Base-by-base conservation (phyloP, 148 eudicot genomes). In the Vaccinium vitisidaea region DNA sequence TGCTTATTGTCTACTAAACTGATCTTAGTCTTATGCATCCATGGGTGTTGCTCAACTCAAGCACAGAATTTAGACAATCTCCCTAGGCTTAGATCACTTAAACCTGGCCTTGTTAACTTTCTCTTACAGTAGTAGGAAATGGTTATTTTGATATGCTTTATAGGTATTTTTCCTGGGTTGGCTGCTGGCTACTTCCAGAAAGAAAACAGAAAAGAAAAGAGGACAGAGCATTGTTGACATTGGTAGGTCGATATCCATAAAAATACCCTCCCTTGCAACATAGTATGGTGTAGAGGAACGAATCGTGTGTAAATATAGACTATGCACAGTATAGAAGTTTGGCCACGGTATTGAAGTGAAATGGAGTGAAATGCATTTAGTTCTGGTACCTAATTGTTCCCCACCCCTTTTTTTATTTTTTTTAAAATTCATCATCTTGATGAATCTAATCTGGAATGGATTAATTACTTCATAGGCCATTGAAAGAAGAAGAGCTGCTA, bases 401-500 rank as follows among this genome's bases (percentile, higher is more conserved):
- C 5, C 39, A 36, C 39, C 39, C 39, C 0, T 2, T 2, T 21
- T n/a, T 80, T 27, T 27, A 27, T 27, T 27, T n/a, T 58, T 32
- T 79, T 30, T 19, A 16, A 79, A 54, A 8, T 53, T 25, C 75
- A 43, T 61, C 14, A 19, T 80, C 73, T 61, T 48, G 30, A 71
- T 82, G 82, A 39, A 84, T 77, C 78, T 19, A 25, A 76, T 54
- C 27, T 32, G 77, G 6, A 43, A 19, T 32, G 13, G 55, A 69
- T 59, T 52, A 9, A 69, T 59, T 52, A 9, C 23, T 46, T 2
- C 36, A 39, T 75, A 95, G 98, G 94, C 95, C 70, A 88, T 95
- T 80, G 94, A 93, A 74, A 92, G 93, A 78, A 92, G 92, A 86
- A 90, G 98, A 86, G 94, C 87, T 83, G 94, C 87, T 83, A 86